Percentiles rank a stretch among this genome's conserved stretches.
phyloP scores from a whole-genome alignment of 1,139 yeast genomes.

The Candida dubliniensis region DNA sequence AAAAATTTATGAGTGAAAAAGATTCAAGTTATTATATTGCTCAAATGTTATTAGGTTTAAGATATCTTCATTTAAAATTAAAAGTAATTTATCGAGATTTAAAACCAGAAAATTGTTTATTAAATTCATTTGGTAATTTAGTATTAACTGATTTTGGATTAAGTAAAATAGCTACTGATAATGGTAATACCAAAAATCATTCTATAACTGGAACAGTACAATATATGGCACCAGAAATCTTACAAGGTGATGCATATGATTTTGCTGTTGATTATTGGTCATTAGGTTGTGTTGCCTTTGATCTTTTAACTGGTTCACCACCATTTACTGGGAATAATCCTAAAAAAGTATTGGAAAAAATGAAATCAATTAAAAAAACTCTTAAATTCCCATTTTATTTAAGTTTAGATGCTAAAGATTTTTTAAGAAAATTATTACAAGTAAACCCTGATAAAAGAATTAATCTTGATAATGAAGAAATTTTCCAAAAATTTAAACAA shows the following conservation, averaged over 20 bases:
- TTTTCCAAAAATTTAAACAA: constrained; percentile 52
- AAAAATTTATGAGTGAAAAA: constrained; percentile 59
- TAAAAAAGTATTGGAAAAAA: constrained; percentile 78
- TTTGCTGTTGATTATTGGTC: constrained; percentile 97
- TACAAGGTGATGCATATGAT: constrained; percentile 83
- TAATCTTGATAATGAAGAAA: constrained; percentile 51
- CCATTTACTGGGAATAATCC: constrained; percentile 92
- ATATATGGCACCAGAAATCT: constrained; percentile 94
- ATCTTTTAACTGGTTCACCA: constrained; percentile 86
- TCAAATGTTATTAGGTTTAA: constrained; percentile 78
- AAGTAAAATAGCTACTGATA: constrained; percentile 60
- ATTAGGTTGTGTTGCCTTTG: constrained; percentile 84
- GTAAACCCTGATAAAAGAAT: constrained; percentile 76
- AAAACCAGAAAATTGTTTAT: constrained; percentile 90
- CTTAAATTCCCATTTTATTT: constrained; percentile 80
- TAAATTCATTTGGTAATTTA: constrained; percentile 76
- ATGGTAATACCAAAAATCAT: constrained; percentile 41
- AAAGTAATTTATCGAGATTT: constrained; percentile 91
- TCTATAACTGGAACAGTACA: constrained; percentile 93
- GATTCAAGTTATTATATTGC: constrained; percentile 83
- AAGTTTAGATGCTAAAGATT: constrained; percentile 81
- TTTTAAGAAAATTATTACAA: constrained; percentile 68
- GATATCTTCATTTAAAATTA: constrained; percentile 68
- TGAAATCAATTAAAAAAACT: constrained; percentile 61
- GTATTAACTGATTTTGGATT: constrained; percentile 91